These are phyloP conservation scores for Zalaria obscura DNA, from an alignment of 2,329 filamentous ascomycete species.

Conservation along the genomic window DNA sequence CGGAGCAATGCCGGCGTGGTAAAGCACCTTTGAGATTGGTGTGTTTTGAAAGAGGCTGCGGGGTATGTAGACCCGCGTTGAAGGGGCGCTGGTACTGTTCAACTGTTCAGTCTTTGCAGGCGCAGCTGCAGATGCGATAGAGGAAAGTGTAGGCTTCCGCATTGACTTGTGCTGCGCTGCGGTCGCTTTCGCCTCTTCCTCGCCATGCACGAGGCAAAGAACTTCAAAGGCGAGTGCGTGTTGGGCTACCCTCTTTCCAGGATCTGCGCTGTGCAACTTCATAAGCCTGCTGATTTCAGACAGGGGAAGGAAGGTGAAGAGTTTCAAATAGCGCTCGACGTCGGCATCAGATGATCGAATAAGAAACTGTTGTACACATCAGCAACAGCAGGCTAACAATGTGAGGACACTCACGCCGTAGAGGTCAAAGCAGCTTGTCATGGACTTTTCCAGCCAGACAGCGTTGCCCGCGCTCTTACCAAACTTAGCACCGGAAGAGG, in stretches of 20 bases:
- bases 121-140: not conserved
- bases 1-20: constrained; percentile 15
- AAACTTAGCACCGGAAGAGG: constrained; percentile 74
- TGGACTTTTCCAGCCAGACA: constrained; percentile 73
- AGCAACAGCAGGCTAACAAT: not conserved
- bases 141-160: constrained; percentile 1
- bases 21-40: constrained; percentile 16
- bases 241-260: constrained; percentile 63
- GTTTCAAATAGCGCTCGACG: constrained; percentile 66
- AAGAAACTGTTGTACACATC: constrained; percentile 49
- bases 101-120: not conserved
- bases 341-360: constrained; percentile 68
- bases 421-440: constrained; percentile 72
- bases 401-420: constrained; percentile 45
- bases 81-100: not conserved
- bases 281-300: constrained; percentile 54
- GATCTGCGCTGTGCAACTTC: constrained; percentile 50
- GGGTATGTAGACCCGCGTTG: constrained; percentile 9
- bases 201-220: constrained; percentile 63
- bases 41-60: constrained; percentile 12
- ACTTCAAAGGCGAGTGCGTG: constrained; percentile 75
- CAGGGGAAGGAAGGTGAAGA: constrained; percentile 79
- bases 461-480: constrained; percentile 92
- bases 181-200: constrained; percentile 46
- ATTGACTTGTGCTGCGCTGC: constrained; percentile 34